Evolutionary conservation across 2,329 filamentous ascomycete genomes (phyloP).

Genomic region (Penicillium frequentans): DNA sequence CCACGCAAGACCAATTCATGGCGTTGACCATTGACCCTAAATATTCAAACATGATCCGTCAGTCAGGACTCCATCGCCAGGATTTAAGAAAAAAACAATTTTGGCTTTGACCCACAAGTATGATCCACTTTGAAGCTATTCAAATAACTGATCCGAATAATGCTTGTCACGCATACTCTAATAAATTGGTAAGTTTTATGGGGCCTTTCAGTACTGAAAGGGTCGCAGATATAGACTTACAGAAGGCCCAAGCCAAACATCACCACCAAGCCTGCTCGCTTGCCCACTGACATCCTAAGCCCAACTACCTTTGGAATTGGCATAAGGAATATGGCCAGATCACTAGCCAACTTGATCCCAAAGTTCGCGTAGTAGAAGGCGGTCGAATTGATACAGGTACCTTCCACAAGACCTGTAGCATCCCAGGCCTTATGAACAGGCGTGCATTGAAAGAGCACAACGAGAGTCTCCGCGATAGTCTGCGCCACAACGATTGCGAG

Average conservation of each 20-base stretch:
- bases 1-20: slow-evolving; percentile 23
- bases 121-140: slow-evolving; percentile 16
- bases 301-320: slow-evolving; percentile 17
- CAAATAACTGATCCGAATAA: slow-evolving; percentile 21
- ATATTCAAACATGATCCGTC: background rate
- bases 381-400: slow-evolving; percentile 14
- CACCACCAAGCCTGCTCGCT: slow-evolving; percentile 15
- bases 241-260: slow-evolving; percentile 23
- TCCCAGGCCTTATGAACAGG: slow-evolving; percentile 22
- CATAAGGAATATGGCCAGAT: slow-evolving; percentile 17
- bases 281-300: slow-evolving; percentile 16
- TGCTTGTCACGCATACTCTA: slow-evolving; percentile 20
- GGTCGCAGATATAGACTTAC: slow-evolving; percentile 2
- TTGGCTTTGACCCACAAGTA: slow-evolving; percentile 15
- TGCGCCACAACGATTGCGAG: slow-evolving; percentile 53
- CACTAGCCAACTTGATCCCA: slow-evolving; percentile 16
- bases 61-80: background rate
- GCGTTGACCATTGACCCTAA: slow-evolving; percentile 19
- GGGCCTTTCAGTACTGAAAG: no score
- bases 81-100: no score
- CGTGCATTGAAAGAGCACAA: slow-evolving; percentile 49
- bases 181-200: background rate
- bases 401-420: slow-evolving; percentile 4
- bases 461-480: slow-evolving; percentile 68
- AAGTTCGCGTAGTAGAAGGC: slow-evolving; percentile 21